Evolutionary conservation across 2,329 filamentous ascomycete genomes (phyloP), one percentile per base, ranked within the genome.

Genomic region (Pleurostoma richardsiae): DNA sequence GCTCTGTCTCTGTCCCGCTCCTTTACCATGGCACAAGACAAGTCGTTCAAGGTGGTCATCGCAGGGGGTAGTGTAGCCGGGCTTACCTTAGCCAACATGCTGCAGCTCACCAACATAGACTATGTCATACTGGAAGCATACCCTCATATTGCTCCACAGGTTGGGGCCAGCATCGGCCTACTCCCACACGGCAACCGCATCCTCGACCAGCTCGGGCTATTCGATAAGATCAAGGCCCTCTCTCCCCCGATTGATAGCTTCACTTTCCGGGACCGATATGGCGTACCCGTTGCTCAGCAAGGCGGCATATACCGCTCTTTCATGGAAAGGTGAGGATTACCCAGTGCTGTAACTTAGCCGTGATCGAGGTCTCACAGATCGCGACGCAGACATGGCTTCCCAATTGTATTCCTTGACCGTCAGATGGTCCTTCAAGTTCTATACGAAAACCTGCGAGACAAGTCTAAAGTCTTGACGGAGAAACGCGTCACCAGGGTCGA

Each of bases 41-140:
- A 6, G 43, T 28, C 44, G 42, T 65, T 66, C 55, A 63, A 61
- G 43, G 64, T 76, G 28, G 57, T 77, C 44, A 76, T 79, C 38
- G 70, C 63, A 1, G 75, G 76, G 19, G 76, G 72, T 5, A 66
- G 70, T 41, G 58, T 79, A n/a, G 63, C 69, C 3, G 77, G 77
- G 5, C 56, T 77, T 1, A 62, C 68, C 0, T 56, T 77, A 6
- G 72, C 74, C 4, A 65, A 68, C 39, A 66, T 68, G 50, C 66
- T 80, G 3, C 66, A 78, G 45, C 56, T 58, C 40, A 59, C 68
- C 31, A 58, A 56, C 29, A 70, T 80, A 46, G 68, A 78, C 50
- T 79, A 71, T 53, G 48, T 76, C 3, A 47, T 80, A 0, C 63
- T 81, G 0, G 76, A 81, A 50, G 58, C 60, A 0, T 59, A 70